Base-by-base conservation (phyloP, 257 asterid genomes). In the Plantago major region DNA sequence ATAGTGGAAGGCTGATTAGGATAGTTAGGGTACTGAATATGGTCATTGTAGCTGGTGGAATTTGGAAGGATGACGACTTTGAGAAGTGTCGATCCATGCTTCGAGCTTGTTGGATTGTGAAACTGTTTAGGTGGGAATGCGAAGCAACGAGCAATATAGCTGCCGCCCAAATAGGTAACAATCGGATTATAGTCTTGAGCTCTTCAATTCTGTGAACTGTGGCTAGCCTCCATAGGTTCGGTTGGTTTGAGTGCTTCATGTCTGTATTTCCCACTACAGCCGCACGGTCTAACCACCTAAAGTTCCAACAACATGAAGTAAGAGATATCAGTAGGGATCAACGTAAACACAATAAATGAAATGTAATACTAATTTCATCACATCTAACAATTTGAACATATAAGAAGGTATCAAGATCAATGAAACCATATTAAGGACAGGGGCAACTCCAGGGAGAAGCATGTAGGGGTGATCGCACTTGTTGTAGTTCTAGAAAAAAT, bases 191-290 rank as follows among this genome's bases (percentile, higher is more conserved):
- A 15, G 89, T 71, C 67, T 90, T 90, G 3, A 90, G 74, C 77
- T 90, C 97, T 68, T 90, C 97, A 0, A 80, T 85, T 66, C 95
- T 78, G 51, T 90, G 96, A 64, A 85, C 86, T 0, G 97, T 90
- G 4, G 89, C 85, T 59, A 87, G 57, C 42, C 79, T 74, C 97
- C 97, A 90, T 9, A 77, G 75, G 15, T 88, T 87, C 5, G 95
- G 90, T 28, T 73, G 17, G 42, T 43, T 53, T 0, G 75, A 11
- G 3, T 62, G 74, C 1, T 66, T 74, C 64, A 67, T 64, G 73
- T 88, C 95, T 1, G 64, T 52, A 7, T 69, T 76, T 0, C 75
- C n/a, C 2, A 74, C 77, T 10, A 90, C 54, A 2, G 95, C 96
- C 0, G 96, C 95, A 1, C 70, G 87, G 70, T 90, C 95, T 7